Percentiles rank a stretch among this genome's conserved stretches.
These are phyloP conservation scores for Trametes hirsuta DNA, from an alignment of 1,284 basidiomycete species.

Conservation along the genomic window DNA sequence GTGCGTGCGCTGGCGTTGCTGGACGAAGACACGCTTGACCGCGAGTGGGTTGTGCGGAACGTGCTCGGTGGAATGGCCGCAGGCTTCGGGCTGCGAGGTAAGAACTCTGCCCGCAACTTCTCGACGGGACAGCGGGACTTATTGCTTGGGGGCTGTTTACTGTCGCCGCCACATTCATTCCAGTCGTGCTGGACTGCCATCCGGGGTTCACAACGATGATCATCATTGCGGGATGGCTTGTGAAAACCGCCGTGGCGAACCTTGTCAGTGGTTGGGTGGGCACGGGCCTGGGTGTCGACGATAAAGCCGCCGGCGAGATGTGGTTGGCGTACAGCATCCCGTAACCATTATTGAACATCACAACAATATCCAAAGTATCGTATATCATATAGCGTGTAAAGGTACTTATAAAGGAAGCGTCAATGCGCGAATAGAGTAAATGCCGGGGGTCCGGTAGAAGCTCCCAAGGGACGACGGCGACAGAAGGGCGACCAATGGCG, in stretches of 20 bases:
- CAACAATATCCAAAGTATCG: too few relatives aligned
- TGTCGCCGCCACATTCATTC: neutral
- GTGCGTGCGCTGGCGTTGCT: conserved; percentile 49
- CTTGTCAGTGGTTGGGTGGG: conserved; percentile 67
- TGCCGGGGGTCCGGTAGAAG: too few relatives aligned
- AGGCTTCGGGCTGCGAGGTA: conserved; percentile 69
- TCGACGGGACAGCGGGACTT: neutral
- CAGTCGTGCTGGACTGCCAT: conserved; percentile 77
- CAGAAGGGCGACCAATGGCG: neutral
- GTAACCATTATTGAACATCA: conserved; percentile 35
- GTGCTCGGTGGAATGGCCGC: conserved; percentile 85
- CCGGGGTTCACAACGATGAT: conserved; percentile 79
- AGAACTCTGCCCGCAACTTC: neutral
- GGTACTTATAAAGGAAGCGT: neutral
- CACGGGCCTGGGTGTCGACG: conserved; percentile 55
- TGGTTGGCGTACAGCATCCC: conserved; percentile 83
- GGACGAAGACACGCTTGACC: conserved; percentile 72
- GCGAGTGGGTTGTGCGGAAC: conserved; percentile 85
- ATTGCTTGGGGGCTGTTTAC: neutral
- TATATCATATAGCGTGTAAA: neutral
- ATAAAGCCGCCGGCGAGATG: conserved; percentile 51
- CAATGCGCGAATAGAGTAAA: too few relatives aligned
- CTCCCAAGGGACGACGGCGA: too few relatives aligned
- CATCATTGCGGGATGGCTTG: conserved; percentile 77
- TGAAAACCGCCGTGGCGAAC: conserved; percentile 66